These are phyloP conservation scores for Trichoderma gamsii DNA, from an alignment of 495 filamentous ascomycete genomes.

Conservation along the genomic window DNA sequence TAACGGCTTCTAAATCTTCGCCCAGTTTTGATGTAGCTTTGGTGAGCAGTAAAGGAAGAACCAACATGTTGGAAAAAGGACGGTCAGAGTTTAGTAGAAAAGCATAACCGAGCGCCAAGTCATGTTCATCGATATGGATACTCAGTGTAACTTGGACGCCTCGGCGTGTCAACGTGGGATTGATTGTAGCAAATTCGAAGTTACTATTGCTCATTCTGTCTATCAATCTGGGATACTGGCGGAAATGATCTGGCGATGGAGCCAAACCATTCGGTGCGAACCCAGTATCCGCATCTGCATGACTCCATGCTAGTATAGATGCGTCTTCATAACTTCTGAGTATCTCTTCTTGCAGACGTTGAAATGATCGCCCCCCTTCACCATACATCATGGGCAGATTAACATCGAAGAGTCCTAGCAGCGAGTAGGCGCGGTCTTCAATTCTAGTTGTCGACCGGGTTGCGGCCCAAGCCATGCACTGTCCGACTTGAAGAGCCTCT, in stretches of 20 bases:
- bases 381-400: conserved; percentile 42
- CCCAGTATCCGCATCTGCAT: not conserved
- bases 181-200: not conserved
- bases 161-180: not conserved
- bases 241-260: not conserved
- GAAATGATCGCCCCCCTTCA: conserved; percentile 29
- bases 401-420: conserved; percentile 40
- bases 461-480: conserved; percentile 37
- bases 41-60: not conserved
- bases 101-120: not conserved
- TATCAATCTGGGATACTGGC: not conserved
- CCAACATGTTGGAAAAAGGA: not conserved
- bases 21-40: not conserved
- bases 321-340: conserved; percentile 10
- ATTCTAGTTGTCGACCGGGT: conserved; percentile 25
- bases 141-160: not conserved
- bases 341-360: conserved; percentile 26
- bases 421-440: conserved; percentile 39
- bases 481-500: conserved; percentile 21
- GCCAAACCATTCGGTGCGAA: not conserved
- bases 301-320: not conserved
- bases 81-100: not conserved
- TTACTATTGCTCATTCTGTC: not conserved
- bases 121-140: not conserved
- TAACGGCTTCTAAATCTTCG: not conserved